Evolutionary conservation across 1,284 basidiomycete genomes (phyloP).

Genomic region (Cystobasidium slooffiae): DNA sequence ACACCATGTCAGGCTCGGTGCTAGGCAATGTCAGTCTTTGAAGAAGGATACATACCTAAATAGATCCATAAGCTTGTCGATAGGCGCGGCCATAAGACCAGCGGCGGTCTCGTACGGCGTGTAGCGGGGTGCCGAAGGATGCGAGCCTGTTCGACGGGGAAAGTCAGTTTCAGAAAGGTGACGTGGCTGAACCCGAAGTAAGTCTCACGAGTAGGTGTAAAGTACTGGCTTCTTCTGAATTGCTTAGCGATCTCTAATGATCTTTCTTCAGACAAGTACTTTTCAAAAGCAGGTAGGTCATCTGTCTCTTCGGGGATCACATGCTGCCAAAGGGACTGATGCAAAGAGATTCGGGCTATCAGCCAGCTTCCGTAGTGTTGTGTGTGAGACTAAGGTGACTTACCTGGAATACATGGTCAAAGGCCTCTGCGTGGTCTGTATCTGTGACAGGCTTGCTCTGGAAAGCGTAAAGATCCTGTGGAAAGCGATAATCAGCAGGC

Average conservation of each 20-base stretch:
- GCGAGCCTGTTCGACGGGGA: conserved; percentile 30
- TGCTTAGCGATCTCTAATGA: conserved; percentile 38
- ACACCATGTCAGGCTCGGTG: neutral
- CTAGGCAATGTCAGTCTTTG: neutral
- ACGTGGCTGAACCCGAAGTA: too few relatives aligned
- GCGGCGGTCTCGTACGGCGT: conserved; percentile 68
- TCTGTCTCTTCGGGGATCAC: conserved; percentile 36
- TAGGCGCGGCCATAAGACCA: conserved; percentile 64
- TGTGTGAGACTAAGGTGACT: too few relatives aligned
- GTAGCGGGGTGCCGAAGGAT: conserved; percentile 52
- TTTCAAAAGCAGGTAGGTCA: conserved; percentile 34
- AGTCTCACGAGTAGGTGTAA: conserved; percentile 34
- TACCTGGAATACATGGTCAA: conserved; percentile 26
- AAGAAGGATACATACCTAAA: conserved; percentile 56
- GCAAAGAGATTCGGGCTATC: too few relatives aligned
- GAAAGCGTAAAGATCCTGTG: conserved; percentile 32
- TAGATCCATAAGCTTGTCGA: conserved; percentile 67
- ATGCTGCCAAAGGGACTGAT: conserved; percentile 19
- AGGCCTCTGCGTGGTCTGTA: conserved; percentile 19
- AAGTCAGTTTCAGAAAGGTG: neutral
- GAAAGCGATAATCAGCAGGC: neutral
- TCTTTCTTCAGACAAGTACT: conserved; percentile 3
- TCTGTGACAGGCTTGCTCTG: conserved; percentile 23
- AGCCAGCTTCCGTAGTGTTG: too few relatives aligned
- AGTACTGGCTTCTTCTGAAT: conserved; percentile 26